A percentile compares a stretch with the other conserved stretches of the same genome.
Evolutionary conservation across 345 rosid species (phyloP).

Genomic region (Toxicodendron radicans): DNA sequence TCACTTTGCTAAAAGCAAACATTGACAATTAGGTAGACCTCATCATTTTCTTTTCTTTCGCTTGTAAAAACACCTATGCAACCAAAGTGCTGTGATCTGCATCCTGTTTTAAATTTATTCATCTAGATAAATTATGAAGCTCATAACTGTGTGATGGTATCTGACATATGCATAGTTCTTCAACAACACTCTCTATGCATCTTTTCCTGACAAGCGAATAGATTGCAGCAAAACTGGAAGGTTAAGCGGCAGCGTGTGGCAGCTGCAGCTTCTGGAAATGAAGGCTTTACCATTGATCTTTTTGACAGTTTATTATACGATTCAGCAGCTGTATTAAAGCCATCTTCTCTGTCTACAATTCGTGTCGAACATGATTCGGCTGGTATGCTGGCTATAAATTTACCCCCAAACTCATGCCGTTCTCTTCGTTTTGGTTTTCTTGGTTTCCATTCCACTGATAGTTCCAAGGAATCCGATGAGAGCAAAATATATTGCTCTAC

Average conservation of each 20-base stretch:
- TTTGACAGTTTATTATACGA: constrained; percentile 64
- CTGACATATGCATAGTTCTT: not conserved
- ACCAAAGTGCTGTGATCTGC: not conserved
- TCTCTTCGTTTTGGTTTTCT: constrained; percentile 79
- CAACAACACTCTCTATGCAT: not conserved
- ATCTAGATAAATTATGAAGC: not conserved
- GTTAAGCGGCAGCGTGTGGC: constrained; percentile 85
- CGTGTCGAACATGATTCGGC: constrained; percentile 82
- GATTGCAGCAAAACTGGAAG: constrained; percentile 99
- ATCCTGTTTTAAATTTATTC: constrained; percentile 1
- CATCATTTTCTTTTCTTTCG: constrained; percentile 2
- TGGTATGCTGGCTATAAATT: constrained; percentile 87
- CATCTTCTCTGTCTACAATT: constrained; percentile 65
- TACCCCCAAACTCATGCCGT: constrained; percentile 71
- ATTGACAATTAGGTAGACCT: not conserved
- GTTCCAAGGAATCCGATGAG: constrained; percentile 34
- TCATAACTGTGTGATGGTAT: not conserved
- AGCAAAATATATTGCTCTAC: constrained; percentile 21
- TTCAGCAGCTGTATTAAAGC: constrained; percentile 46
- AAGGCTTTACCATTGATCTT: constrained; percentile 86
- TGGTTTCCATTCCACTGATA: constrained; percentile 41
- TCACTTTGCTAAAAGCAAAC: not conserved
- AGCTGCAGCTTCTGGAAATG: constrained; percentile 59
- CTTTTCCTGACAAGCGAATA: constrained; percentile 41
- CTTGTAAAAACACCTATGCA: constrained; percentile 9